These are phyloP conservation scores for Hypoxylon sp. DNA, from an alignment of 2,329 filamentous ascomycete genomes.

Conservation along the genomic window DNA sequence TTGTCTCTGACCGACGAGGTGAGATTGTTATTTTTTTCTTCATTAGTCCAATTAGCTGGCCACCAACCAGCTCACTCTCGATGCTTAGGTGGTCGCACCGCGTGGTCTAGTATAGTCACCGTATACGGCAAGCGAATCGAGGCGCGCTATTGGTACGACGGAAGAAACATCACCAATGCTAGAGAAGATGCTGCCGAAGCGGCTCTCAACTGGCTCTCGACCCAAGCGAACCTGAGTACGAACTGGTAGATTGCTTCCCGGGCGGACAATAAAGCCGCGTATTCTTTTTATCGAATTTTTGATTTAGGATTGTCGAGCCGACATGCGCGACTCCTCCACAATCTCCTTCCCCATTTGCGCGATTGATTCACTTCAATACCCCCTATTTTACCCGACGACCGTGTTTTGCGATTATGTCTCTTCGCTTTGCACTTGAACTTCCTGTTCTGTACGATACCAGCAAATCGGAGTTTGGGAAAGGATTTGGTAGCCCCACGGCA, in stretches of 20 bases:
- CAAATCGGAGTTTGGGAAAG: conserved; percentile 53
- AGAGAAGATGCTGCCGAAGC: conserved; percentile 92
- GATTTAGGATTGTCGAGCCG: conserved; percentile 24
- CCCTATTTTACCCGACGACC: conserved; percentile 35
- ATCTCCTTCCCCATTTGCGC: conserved; percentile 42
- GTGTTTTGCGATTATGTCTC: conserved; percentile 35
- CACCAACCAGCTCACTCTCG: conserved; percentile 29
- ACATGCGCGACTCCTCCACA: conserved; percentile 27
- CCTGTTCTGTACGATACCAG: conserved; percentile 49
- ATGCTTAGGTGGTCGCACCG: conserved; percentile 82
- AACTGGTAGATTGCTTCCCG: conserved; percentile 42
- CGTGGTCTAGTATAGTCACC: conserved; percentile 88
- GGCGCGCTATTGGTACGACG: conserved; percentile 94
- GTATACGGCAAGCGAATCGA: conserved; percentile 74
- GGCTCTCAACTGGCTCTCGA: conserved; percentile 72
- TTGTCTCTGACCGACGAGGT: conserved; percentile 83
- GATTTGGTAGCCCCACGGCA: conserved; percentile 52
- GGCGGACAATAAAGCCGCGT: conserved; percentile 23
- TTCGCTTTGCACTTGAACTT: conserved; percentile 45
- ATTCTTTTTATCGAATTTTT: conserved; percentile 8
- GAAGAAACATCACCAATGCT: conserved; percentile 87
- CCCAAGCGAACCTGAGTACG: conserved; percentile 55
- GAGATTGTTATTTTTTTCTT: conserved; percentile 30
- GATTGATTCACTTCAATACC: conserved; percentile 35
- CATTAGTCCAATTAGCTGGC: conserved; percentile 5